Evolutionary conservation across 371 early-diverging fungal genomes (phyloP).

Genomic region (Actinomortierella ambigua): DNA sequence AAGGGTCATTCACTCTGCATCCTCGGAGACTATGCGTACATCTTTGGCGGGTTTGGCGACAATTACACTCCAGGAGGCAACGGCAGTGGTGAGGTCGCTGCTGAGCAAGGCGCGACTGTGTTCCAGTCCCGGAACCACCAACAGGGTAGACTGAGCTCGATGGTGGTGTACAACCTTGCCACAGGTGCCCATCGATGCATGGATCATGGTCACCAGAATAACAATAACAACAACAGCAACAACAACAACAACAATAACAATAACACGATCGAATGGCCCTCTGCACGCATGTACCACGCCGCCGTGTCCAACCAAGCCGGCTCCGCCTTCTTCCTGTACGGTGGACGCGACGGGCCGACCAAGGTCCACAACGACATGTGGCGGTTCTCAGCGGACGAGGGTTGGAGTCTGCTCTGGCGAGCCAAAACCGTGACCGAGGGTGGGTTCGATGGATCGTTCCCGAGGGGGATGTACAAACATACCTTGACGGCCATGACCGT

Average conservation of each 20-base stretch:
- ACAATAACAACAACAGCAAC: no score
- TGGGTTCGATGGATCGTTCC: constrained; percentile 1
- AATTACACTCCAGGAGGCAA: no score
- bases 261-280: constrained; percentile 6
- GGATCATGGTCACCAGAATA: no score
- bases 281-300: constrained; percentile 41
- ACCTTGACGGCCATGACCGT: constrained; percentile 35
- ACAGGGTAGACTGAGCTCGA: constrained; percentile 32
- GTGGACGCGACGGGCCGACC: constrained; percentile 43
- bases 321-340: constrained; percentile 26
- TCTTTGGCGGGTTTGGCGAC: constrained; percentile 42
- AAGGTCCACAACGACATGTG: constrained; percentile 46
- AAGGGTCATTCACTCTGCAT: constrained; percentile 40
- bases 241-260: no score
- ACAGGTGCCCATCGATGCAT: constrained; percentile 7
- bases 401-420: constrained; percentile 38
- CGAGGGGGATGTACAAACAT: constrained; percentile 37
- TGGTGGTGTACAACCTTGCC: constrained; percentile 13
- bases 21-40: constrained; percentile 22
- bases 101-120: background rate
- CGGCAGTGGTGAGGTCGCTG: no score
- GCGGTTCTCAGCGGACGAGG: constrained; percentile 17
- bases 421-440: constrained; percentile 12
- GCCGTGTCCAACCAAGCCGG: constrained; percentile 19
- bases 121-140: constrained; percentile 24